Conservation (phyloP, 768 basidiomycete species). For the Pisolithus albus region DNA sequence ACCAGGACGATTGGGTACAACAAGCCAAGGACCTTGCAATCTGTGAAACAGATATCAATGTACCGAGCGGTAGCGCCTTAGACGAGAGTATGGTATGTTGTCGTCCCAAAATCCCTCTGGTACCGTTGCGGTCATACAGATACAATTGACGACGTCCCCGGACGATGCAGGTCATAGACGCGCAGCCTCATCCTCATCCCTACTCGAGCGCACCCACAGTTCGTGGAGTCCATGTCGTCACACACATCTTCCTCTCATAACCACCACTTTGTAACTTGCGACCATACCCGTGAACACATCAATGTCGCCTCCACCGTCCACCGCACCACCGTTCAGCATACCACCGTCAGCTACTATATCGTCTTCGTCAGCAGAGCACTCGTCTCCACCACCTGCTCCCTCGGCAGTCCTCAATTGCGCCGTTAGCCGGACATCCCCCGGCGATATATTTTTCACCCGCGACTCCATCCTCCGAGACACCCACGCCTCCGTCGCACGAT, state of each 20-base stretch:
- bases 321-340: slow-evolving; percentile 17
- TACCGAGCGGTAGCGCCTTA: neutral
- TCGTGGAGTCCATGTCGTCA: neutral
- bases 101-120: neutral
- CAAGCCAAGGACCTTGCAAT: slow-evolving; percentile 65
- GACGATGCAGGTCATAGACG: neutral
- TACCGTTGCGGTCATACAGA: neutral
- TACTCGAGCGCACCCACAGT: neutral
- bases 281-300: too few species aligned
- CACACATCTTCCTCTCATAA: too few species aligned
- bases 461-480: slow-evolving; percentile 17
- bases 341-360: slow-evolving; percentile 15
- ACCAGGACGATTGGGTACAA: slow-evolving; percentile 64
- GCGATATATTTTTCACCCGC: slow-evolving; percentile 25
- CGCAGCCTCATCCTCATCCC: neutral
- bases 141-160: neutral
- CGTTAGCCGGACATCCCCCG: slow-evolving; percentile 13
- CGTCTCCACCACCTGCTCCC: slow-evolving; percentile 13
- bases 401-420: slow-evolving; percentile 10
- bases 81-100: slow-evolving; percentile 45
- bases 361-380: slow-evolving; percentile 18
- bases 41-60: neutral
- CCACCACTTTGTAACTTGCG: too few species aligned
- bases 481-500: slow-evolving; percentile 9
- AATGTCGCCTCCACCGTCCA: too few species aligned